Evolutionary conservation across 1,139 yeast species (phyloP).

Genomic region (Suhomyces terraborum): DNA sequence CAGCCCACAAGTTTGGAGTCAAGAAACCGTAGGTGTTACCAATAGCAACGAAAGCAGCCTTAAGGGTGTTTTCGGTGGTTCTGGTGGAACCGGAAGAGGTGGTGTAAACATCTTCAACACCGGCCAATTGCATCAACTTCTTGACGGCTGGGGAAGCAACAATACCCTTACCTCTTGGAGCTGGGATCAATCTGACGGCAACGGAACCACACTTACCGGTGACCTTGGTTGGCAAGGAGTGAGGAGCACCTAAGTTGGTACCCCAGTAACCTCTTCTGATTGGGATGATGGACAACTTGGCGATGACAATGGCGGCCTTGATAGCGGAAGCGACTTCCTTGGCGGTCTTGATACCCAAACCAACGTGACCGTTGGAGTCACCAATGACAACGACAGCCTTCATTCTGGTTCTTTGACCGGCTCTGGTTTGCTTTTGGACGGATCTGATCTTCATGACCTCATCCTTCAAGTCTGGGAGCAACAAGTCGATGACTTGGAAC

Average conservation of each 20-base stretch:
- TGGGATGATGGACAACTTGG: constrained; percentile 98
- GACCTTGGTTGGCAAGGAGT: constrained; percentile 96
- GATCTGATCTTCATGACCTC: constrained; percentile 99
- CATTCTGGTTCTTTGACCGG: constrained; percentile 99
- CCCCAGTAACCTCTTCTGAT: constrained; percentile 99
- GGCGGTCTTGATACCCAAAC: constrained; percentile 99
- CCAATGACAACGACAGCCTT: constrained; percentile 99
- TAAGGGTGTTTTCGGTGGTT: constrained; percentile 99
- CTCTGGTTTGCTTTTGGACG: constrained; percentile 99
- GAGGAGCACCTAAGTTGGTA: constrained; percentile 99
- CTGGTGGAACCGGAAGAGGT: constrained; percentile 99
- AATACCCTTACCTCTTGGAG: constrained; percentile 99
- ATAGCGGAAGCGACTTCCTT: constrained; percentile 99
- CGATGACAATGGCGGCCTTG: constrained; percentile 99
- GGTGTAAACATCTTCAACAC: constrained; percentile 99
- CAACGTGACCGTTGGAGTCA: constrained; percentile 99
- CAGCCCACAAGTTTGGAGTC: constrained; percentile 99
- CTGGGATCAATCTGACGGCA: constrained; percentile 97
- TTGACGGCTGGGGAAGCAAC: constrained; percentile 99
- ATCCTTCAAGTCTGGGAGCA: constrained; percentile 94
- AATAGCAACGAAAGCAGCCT: constrained; percentile 99
- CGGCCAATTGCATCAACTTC: constrained; percentile 98
- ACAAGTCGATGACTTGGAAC: constrained; percentile 96
- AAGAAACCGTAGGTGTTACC: constrained; percentile 99
- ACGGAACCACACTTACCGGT: constrained; percentile 99